phyloP scores from a whole-genome alignment of 805 yeast genomes.

The Lachancea sp. region DNA sequence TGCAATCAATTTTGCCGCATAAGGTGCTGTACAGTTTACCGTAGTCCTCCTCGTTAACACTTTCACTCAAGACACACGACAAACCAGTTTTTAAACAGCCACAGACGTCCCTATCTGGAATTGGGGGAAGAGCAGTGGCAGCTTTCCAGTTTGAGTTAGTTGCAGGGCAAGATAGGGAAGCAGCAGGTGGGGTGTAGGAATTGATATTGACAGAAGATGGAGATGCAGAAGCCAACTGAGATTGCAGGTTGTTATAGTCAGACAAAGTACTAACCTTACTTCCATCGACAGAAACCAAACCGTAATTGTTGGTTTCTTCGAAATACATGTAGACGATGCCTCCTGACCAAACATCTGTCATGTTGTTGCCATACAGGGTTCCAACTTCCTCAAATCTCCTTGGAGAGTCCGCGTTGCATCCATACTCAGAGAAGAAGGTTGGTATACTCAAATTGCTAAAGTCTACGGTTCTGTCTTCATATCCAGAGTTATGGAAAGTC shows the following conservation, averaged over 20 bases:
- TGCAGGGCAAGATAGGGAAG: conserved; percentile 53
- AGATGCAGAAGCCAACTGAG: conserved; percentile 43
- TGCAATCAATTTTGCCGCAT: conserved; percentile 51
- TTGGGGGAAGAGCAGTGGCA: conserved; percentile 56
- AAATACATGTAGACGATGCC: conserved; percentile 77
- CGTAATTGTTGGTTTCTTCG: conserved; percentile 61
- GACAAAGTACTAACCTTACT: conserved; percentile 44
- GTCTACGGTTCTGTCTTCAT: conserved; percentile 48
- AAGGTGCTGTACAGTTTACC: conserved; percentile 46
- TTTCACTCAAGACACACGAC: conserved; percentile 40
- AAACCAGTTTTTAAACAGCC: conserved; percentile 47
- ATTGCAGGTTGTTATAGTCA: conserved; percentile 52
- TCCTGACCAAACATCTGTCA: conserved; percentile 77
- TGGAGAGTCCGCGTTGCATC: conserved; percentile 58
- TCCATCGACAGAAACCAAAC: conserved; percentile 48
- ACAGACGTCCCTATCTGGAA: conserved; percentile 56
- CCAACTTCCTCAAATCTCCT: conserved; percentile 61
- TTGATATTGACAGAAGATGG: conserved; percentile 41
- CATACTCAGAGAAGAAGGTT: conserved; percentile 67
- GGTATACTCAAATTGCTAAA: conserved; percentile 59
- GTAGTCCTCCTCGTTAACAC: conserved; percentile 47
- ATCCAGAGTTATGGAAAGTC: conserved; percentile 51
- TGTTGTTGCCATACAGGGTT: conserved; percentile 49
- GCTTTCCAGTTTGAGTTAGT: conserved; percentile 50
- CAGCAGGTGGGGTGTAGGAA: conserved; percentile 32